Conservation (phyloP, 345 rosid species). For the Pseudoturritis turrita region DNA sequence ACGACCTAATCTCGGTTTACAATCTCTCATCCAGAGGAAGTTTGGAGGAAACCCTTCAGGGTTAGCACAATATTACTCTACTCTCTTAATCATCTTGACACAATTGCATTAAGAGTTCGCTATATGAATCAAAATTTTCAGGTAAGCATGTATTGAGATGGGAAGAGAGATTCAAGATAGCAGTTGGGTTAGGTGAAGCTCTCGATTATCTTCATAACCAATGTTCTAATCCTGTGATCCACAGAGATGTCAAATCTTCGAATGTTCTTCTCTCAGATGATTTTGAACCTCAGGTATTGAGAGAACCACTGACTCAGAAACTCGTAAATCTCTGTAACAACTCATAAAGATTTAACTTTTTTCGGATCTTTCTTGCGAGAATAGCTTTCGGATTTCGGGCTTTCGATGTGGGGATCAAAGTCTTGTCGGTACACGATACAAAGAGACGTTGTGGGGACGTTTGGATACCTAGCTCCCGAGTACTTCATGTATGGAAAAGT, state of each 20-base stretch:
- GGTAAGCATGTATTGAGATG: conserved; percentile 47
- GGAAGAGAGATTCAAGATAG: conserved; percentile 59
- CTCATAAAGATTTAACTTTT: neutral
- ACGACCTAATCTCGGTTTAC: conserved; percentile 63
- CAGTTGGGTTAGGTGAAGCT: conserved; percentile 69
- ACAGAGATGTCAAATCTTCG: conserved; percentile 86
- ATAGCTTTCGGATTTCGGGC: conserved; percentile 88
- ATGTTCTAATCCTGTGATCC: conserved; percentile 72
- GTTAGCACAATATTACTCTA: conserved; percentile 30
- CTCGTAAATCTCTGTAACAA: neutral
- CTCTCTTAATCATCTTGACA: neutral
- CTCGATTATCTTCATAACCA: conserved; percentile 63
- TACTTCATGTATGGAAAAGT: conserved; percentile 96
- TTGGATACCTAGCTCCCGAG: conserved; percentile 97
- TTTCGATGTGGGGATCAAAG: conserved; percentile 82
- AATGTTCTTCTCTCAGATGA: conserved; percentile 80
- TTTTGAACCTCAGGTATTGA: conserved; percentile 72
- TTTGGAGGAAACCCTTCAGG: conserved; percentile 72
- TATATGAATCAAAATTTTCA: too few relatives aligned
- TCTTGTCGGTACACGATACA: conserved; percentile 51
- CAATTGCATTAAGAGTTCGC: too few relatives aligned
- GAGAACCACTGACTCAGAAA: neutral
- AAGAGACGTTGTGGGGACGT: conserved; percentile 79
- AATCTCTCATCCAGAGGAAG: conserved; percentile 66
- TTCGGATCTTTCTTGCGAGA: neutral